These are phyloP conservation scores for Hagleromyces aurorensis DNA, from an alignment of 805 yeast genomes.

Conservation along the genomic window DNA sequence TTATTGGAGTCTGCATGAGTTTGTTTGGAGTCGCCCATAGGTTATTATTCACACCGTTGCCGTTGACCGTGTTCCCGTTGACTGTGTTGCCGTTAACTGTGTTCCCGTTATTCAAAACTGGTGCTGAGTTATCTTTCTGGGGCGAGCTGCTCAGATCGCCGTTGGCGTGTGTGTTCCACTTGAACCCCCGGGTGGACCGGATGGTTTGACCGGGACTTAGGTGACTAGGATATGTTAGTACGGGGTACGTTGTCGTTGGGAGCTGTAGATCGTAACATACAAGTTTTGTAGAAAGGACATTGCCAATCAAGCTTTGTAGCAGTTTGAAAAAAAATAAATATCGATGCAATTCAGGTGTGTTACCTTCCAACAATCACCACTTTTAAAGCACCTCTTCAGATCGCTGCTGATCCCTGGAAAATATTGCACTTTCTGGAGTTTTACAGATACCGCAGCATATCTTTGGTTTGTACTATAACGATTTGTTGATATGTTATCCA, in stretches of 20 bases:
- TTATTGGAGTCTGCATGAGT: conserved; percentile 5
- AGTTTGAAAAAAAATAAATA: neutral
- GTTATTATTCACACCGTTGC: conserved; percentile 5
- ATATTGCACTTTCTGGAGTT: too few species aligned
- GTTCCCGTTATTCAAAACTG: too few species aligned
- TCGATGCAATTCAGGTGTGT: conserved; percentile 4
- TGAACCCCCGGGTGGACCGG: conserved; percentile 40
- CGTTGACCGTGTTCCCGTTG: conserved; percentile 4
- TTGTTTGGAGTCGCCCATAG: conserved; percentile 11
- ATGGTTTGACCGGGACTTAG: conserved; percentile 41
- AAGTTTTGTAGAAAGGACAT: conserved; percentile 29
- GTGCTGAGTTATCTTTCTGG: conserved; percentile 7
- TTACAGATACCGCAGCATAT: too few species aligned
- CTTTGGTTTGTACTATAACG: too few species aligned
- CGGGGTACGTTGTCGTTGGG: neutral
- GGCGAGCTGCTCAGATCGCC: conserved; percentile 7
- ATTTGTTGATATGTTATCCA: too few species aligned
- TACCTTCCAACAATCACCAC: too few species aligned
- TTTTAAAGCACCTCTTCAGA: too few species aligned
- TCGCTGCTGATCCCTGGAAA: too few species aligned
- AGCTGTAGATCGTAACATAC: conserved; percentile 13
- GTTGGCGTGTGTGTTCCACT: conserved; percentile 27
- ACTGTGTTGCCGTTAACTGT: conserved; percentile 3
- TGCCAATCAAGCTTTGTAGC: neutral
- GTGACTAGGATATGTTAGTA: conserved; percentile 25